These are phyloP conservation scores for Phaeosphaeria sp. DNA, from an alignment of 2,329 filamentous ascomycete species.

Conservation along the genomic window DNA sequence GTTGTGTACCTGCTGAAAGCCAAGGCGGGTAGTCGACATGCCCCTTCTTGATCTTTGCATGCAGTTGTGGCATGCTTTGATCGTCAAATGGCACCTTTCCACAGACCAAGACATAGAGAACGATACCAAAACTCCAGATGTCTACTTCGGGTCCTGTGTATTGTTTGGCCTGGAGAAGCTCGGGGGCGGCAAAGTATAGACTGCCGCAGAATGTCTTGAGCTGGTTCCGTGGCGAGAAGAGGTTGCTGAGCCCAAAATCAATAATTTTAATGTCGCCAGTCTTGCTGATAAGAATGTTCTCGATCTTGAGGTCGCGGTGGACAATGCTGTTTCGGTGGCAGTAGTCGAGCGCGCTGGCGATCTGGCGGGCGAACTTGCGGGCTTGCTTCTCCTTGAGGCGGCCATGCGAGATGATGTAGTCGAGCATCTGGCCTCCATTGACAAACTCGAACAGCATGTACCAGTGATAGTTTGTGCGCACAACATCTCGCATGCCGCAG, in stretches of 20 bases:
- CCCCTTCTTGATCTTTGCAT: slow-evolving; percentile 98
- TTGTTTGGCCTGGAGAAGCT: slow-evolving; percentile 88
- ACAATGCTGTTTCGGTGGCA: slow-evolving; percentile 98
- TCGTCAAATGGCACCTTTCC: slow-evolving; percentile 99
- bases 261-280: slow-evolving; percentile 99
- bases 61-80: slow-evolving; percentile 97
- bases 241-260: slow-evolving; percentile 95
- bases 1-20: slow-evolving; percentile 76
- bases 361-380: slow-evolving; percentile 95
- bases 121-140: slow-evolving; percentile 98
- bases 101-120: slow-evolving; percentile 94
- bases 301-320: slow-evolving; percentile 96
- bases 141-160: slow-evolving; percentile 98
- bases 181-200: slow-evolving; percentile 95
- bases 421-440: slow-evolving; percentile 98
- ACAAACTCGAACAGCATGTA: slow-evolving; percentile 99
- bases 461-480: slow-evolving; percentile 97
- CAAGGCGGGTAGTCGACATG: slow-evolving; percentile 94
- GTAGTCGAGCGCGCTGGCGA: slow-evolving; percentile 95
- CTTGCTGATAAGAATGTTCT: slow-evolving; percentile 99
- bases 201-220: slow-evolving; percentile 98
- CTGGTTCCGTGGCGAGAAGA: slow-evolving; percentile 84
- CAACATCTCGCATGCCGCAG: slow-evolving; percentile 92
- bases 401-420: slow-evolving; percentile 99
- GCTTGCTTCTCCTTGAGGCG: slow-evolving; percentile 98